phyloP scores from a whole-genome alignment of 352 stramenopile species.

The Phytophthora foliorum region DNA sequence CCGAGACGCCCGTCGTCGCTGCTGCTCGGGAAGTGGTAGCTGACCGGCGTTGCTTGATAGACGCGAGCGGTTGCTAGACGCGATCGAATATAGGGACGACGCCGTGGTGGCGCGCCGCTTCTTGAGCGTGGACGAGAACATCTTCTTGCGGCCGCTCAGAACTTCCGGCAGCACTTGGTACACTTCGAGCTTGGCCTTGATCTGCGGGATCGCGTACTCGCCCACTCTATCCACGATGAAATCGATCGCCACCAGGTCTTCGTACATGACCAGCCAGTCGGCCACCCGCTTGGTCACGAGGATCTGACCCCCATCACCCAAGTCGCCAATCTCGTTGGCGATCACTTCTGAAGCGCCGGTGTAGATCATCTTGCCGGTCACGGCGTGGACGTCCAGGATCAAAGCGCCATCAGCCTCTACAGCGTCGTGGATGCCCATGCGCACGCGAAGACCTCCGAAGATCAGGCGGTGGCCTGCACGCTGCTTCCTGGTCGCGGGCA shows the following conservation, averaged over 20 bases:
- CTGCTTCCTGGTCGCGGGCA: slow-evolving; percentile 54
- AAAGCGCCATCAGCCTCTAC: slow-evolving; percentile 53
- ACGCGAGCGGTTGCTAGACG: slow-evolving; percentile 50
- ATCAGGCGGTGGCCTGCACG: slow-evolving; percentile 51
- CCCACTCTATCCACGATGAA: slow-evolving; percentile 54
- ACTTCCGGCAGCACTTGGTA: slow-evolving; percentile 59
- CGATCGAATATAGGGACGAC: slow-evolving; percentile 53
- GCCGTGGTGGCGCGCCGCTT: slow-evolving; percentile 49
- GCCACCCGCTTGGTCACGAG: slow-evolving; percentile 61
- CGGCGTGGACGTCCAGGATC: slow-evolving; percentile 55
- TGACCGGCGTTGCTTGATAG: slow-evolving; percentile 42
- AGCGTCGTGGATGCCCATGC: slow-evolving; percentile 72
- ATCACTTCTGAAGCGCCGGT: slow-evolving; percentile 64
- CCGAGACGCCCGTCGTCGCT: slow-evolving; percentile 36
- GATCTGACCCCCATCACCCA: slow-evolving; percentile 67
- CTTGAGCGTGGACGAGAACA: slow-evolving; percentile 55
- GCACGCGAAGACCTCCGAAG: slow-evolving; percentile 61
- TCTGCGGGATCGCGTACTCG: slow-evolving; percentile 56
- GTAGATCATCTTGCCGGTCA: slow-evolving; percentile 73
- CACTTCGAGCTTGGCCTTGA: slow-evolving; percentile 57
- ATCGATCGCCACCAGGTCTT: slow-evolving; percentile 57
- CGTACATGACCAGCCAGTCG: slow-evolving; percentile 58
- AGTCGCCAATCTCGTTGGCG: slow-evolving; percentile 61
- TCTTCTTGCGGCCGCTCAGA: slow-evolving; percentile 54
- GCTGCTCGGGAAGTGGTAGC: slow-evolving; percentile 33